phyloP scores from a whole-genome alignment of 257 asterid species.

The Mitragyna speciosa region DNA sequence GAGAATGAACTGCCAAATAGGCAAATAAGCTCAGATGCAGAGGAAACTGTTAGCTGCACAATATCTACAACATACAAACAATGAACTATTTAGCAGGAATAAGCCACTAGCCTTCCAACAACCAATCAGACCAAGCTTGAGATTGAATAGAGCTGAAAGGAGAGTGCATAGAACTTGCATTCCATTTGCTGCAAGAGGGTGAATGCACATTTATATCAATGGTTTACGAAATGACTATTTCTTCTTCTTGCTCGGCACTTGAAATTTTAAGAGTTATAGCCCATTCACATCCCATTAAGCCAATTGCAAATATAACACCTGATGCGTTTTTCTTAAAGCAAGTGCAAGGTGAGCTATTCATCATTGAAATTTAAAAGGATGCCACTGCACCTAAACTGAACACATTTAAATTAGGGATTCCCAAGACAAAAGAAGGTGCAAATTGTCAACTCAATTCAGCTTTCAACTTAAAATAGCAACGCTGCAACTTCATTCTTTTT shows the following conservation, averaged over 20 bases:
- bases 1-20: too few species aligned
- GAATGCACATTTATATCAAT: background rate
- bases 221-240: background rate
- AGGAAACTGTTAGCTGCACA: background rate
- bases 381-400: background rate
- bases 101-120: background rate
- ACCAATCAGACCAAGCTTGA: background rate
- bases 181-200: constrained; percentile 3
- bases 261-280: background rate
- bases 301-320: background rate
- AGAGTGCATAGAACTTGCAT: background rate
- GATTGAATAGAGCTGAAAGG: background rate
- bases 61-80: background rate
- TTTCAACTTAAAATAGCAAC: background rate
- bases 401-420: background rate
- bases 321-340: background rate
- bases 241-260: background rate
- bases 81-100: background rate
- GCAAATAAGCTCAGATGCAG: background rate
- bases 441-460: background rate
- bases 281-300: background rate
- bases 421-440: background rate
- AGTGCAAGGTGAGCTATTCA: background rate
- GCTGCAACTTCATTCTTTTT: background rate
- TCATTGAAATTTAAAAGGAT: background rate